phyloP scores from a whole-genome alignment of 2,329 filamentous ascomycete species.

The Aspergillus awamori region DNA sequence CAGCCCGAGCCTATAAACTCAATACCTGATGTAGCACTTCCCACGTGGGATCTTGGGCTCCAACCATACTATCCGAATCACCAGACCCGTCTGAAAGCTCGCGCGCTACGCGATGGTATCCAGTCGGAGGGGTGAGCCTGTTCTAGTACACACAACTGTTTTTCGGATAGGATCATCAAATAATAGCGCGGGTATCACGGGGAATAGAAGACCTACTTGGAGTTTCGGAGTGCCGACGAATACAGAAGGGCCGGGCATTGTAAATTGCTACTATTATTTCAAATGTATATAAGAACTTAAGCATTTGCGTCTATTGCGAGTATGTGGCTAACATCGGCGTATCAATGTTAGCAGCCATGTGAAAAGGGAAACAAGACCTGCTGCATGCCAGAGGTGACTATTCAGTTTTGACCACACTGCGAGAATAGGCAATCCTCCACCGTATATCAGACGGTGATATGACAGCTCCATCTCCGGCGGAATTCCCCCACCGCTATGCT shows the following conservation, averaged over 20 bases:
- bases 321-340: too few species aligned
- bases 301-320: too few species aligned
- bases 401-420: background rate
- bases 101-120: background rate
- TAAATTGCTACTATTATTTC: background rate
- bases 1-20: background rate
- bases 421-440: background rate
- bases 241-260: background rate
- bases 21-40: background rate
- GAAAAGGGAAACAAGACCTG: too few species aligned
- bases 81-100: slow-evolving; percentile 10
- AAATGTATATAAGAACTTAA: background rate
- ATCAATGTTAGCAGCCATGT: too few species aligned
- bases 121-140: background rate
- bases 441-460: too few species aligned
- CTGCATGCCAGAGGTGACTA: too few species aligned
- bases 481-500: slow-evolving; percentile 1
- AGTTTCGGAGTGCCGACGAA: background rate
- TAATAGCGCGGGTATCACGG: too few species aligned
- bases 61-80: slow-evolving; percentile 24
- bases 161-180: too few species aligned
- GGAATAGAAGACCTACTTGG: background rate
- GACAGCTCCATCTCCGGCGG: background rate
- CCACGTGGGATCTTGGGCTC: slow-evolving; percentile 24
- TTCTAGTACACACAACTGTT: background rate